Evolutionary conservation across 352 stramenopile species (phyloP).

Genomic region (Phytopythium cucurbitacearum): DNA sequence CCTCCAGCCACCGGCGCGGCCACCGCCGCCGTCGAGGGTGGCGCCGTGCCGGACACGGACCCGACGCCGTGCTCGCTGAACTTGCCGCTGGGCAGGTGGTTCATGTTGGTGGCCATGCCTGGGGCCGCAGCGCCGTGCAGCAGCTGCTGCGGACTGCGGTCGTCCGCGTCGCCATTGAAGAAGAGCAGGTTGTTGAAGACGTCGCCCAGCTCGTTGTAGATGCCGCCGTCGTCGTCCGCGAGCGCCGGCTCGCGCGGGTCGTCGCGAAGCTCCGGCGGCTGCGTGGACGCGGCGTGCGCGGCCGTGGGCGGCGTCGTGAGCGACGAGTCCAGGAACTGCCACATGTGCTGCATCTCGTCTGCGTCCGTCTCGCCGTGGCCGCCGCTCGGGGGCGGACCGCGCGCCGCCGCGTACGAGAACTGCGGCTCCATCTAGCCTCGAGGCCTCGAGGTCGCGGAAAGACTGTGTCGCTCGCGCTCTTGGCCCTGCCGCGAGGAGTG

Average conservation of each 20-base stretch:
- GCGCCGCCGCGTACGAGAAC: constrained; percentile 7
- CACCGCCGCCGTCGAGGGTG: not conserved
- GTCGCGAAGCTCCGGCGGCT: constrained; percentile 11
- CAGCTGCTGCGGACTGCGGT: constrained; percentile 12
- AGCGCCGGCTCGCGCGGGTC: constrained; percentile 24
- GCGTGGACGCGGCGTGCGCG: constrained; percentile 15
- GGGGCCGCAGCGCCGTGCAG: constrained; percentile 6
- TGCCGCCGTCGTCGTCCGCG: constrained; percentile 38
- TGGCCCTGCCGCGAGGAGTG: too few species aligned
- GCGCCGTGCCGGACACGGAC: not conserved
- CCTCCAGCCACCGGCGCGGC: not conserved
- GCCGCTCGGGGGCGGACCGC: not conserved
- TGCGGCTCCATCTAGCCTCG: constrained; percentile 12
- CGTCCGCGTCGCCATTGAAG: constrained; percentile 58
- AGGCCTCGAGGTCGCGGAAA: not conserved
- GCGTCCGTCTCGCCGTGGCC: constrained; percentile 22
- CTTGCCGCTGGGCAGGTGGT: constrained; percentile 3
- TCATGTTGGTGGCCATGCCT: too few species aligned
- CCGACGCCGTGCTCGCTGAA: constrained; percentile 4
- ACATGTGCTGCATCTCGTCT: constrained; percentile 61
- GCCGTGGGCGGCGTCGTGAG: constrained; percentile 35
- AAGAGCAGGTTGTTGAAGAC: constrained; percentile 62
- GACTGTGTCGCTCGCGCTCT: too few species aligned
- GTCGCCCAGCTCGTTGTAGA: constrained; percentile 64
- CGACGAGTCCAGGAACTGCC: constrained; percentile 58